phyloP scores from a whole-genome alignment of 495 filamentous ascomycete genomes.

The Aspergillus funiculosus region DNA sequence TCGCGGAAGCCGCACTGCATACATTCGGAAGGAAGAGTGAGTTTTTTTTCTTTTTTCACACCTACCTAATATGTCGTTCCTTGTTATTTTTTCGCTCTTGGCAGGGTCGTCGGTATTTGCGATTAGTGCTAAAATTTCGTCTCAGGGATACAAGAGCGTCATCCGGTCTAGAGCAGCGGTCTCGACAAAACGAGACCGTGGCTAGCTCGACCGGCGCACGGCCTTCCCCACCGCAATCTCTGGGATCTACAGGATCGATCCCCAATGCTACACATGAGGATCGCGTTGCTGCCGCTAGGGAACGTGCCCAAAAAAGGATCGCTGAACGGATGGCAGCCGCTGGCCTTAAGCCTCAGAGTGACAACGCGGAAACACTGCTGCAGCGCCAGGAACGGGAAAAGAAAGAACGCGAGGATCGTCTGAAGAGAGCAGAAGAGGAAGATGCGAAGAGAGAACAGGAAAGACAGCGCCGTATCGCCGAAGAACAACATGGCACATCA shows the following conservation, averaged over 20 bases:
- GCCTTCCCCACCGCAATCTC: conserved; percentile 38
- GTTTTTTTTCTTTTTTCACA: conserved; percentile 10
- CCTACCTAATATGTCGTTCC: neutral
- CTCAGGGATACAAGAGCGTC: conserved; percentile 23
- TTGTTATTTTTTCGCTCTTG: neutral
- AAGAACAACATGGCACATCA: conserved; percentile 68
- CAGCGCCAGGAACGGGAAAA: conserved; percentile 86
- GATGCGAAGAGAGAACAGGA: conserved; percentile 86
- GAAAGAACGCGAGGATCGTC: conserved; percentile 77
- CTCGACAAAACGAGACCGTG: conserved; percentile 22
- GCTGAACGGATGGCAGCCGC: conserved; percentile 94
- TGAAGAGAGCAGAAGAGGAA: conserved; percentile 88
- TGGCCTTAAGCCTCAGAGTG: conserved; percentile 71
- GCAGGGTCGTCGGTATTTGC: no score
- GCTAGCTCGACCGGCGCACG: conserved; percentile 28
- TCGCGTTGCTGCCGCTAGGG: conserved; percentile 89
- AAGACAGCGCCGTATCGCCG: conserved; percentile 75
- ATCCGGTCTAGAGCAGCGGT: conserved; percentile 23
- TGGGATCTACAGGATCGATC: conserved; percentile 36
- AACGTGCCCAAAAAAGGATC: conserved; percentile 95
- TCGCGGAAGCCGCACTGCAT: conserved; percentile 68
- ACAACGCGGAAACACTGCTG: conserved; percentile 65
- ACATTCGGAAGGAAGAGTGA: conserved; percentile 69
- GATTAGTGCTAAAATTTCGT: no score
- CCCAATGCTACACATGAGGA: conserved; percentile 85